phyloP scores from a whole-genome alignment of 2,329 filamentous ascomycete species.

The Sporothrix brunneoviolacea region DNA sequence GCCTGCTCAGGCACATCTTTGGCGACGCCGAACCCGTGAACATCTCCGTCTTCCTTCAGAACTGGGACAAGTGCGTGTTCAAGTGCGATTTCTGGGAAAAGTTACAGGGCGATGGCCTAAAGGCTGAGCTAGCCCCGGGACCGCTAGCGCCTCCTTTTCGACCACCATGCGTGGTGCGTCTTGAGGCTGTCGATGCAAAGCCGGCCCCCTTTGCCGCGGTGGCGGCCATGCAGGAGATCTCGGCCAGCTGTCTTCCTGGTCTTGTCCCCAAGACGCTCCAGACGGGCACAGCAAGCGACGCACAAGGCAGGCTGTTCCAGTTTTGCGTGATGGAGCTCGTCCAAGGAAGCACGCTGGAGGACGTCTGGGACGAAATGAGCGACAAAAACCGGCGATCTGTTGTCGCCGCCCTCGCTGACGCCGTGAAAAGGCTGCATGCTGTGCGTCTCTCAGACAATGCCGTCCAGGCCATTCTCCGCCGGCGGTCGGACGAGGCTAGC shows the following conservation, averaged over 20 bases:
- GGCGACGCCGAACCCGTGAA: background rate
- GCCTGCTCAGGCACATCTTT: background rate
- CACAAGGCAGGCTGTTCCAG: background rate
- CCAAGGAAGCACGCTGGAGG: background rate
- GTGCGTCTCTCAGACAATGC: too few relatives aligned
- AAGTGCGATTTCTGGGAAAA: background rate
- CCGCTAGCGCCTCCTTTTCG: too few relatives aligned
- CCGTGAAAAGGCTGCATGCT: too few relatives aligned
- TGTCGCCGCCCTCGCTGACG: background rate
- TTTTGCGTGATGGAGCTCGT: background rate
- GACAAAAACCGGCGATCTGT: background rate
- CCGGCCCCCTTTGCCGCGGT: too few relatives aligned
- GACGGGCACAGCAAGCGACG: too few relatives aligned
- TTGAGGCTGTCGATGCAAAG: too few relatives aligned
- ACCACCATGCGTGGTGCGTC: too few relatives aligned
- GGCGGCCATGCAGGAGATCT: background rate
- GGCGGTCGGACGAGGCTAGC: too few relatives aligned
- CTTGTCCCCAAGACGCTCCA: too few relatives aligned
- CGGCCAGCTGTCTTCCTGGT: background rate
- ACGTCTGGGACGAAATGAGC: background rate
- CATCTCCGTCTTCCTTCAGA: background rate
- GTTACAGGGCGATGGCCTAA: too few relatives aligned
- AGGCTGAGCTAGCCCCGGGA: too few relatives aligned
- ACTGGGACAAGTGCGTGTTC: background rate
- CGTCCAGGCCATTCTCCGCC: too few relatives aligned